Evolutionary conservation across 495 filamentous ascomycete species (phyloP), one percentile per base, ranked within the genome.

Genomic region (Talaromyces ruber): DNA sequence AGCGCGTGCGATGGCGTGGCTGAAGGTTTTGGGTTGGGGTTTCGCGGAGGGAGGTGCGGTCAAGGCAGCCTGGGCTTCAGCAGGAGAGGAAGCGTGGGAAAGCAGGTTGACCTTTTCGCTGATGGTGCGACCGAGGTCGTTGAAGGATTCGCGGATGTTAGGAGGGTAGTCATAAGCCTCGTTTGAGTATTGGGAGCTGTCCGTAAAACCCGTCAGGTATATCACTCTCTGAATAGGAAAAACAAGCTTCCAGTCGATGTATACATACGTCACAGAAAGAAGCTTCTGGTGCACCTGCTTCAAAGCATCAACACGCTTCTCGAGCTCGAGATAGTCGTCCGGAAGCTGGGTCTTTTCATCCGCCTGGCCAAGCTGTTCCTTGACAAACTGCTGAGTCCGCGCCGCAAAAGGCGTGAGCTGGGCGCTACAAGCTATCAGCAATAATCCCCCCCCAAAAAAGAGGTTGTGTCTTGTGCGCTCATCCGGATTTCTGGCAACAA

Each of bases 81-180:
- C 87, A 60, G 95, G 90, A 18, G 90, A 86, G 47, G 83, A 86
- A 62, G 94, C 93, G 65, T 86, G 84, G 14, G 91, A 92, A 43
- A 98, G 85, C 45, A 97, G 90, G 59, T 84, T 79, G 55, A 98
- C 95, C 78, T 97, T 98, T 78, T 98, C 95, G 74, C 86, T 85
- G 74, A 98, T 93, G 70, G 94, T 97, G 70, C 92, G 92, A 67
- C 92, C 89, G 47, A 98, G 86, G 72, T 98, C 94, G 72, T 89
- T 88, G 79, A 98, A 94, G 64, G 91, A 96, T 81, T 98, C 94
- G 75, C 93, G 92, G 72, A 97, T 89, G 78, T 98, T 98, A 74
- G 92, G 87, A n/a, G 94, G 94, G 76, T 98, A 98, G 78, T 98
- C 94, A 77, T 98, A 98, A 67, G 93, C 84, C 83, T 98, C 94